Base-by-base conservation (phyloP, 148 eudicot genomes). In the Polygonum maritimum region DNA sequence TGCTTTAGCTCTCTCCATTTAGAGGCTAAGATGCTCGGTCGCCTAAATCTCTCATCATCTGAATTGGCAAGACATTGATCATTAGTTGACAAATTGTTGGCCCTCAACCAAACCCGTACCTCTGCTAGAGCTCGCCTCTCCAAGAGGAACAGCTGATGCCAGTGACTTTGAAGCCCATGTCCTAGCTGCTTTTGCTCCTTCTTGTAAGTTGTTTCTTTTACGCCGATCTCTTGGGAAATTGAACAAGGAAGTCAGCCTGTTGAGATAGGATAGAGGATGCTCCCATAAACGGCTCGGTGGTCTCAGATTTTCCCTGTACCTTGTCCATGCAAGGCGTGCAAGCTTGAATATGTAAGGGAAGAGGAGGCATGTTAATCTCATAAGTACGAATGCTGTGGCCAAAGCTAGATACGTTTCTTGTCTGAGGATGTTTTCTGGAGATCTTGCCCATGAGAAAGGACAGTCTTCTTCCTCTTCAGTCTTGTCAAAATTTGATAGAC, bases 131-230 rank as follows among this genome's bases (percentile, higher is more conserved):
- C 88, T 86, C 35, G 93, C 86, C 76, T 94, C 98, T 54, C 92
- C 92, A 71, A 94, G 84, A 14, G 95, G 84, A 78, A 94, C 97
- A 3, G 88, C 88, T 14, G 95, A 86, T 73, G 97, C 98, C 49
- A 89, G 81, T 5, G 98, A 94, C 80, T 94, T 92, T 0, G 98
- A 92, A 73, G 97, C 98, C 97, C 97, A 94, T 18, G 88, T 96
- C 76, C 88, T 85, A 0, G 98, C 98, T 71, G 87, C 91, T 76
- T 85, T 82, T 16, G 98, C 97, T 65, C 97, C 97, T 75, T 83
- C 97, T 82, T 88, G 98, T 78, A 94, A 82, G 75, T 90, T 94
- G 79, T 48, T 33, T 45, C 88, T 89, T 83, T 90, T 87, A 39
- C 52, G 75, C 13, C 93, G 92, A 78, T 86, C 90, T 75, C 82